Evolutionary conservation across 768 basidiomycete species (phyloP), one percentile per base, ranked within the genome.

Genomic region (Mycena vulgaris): DNA sequence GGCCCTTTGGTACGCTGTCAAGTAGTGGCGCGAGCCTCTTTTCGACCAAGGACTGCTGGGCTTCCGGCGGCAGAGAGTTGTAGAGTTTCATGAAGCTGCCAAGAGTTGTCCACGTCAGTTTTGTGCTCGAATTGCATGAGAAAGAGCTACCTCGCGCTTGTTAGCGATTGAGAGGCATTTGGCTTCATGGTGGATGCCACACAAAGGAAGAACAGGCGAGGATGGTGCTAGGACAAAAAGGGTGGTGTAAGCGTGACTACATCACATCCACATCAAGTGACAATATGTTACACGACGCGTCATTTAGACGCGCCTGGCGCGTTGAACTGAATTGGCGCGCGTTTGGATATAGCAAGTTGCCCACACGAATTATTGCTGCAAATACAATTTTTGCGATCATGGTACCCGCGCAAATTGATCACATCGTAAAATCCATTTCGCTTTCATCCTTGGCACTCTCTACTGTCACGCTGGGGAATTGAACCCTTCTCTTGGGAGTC

Each of bases 51-150:
- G 73, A 74, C 7, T 82, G 83, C 66, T 89, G 87, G 0, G 86
- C 87, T 71, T 90, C 89, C 11, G 81, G 80, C 0, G 91, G 88
- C n/a, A 92, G 77, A 0, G 83, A 71, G 37, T 86, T 83, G 78
- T 86, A 90, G 1, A 89, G 74, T 14, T 80, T 76, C 13, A 80
- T 73, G 69, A 91, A 87, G 59, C 89, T 90, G 75, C 77, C 16
- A 4, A 51, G 1, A 30, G 42, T 17, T 27, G 17, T 35, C 33
- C 21, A n/a, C 2, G 63, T 65, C 49, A 45, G 30, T 57, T 56
- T 35, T 16, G 59, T 13, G 19, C 27, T 45, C 19, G 8, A 33
- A 47, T 45, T 16, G 21, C 14, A 8, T 45, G 16, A 1, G 28
- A 33, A 53, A 14, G 10, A 3, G 17, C 8, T 61, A 60, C 66